Conservation (phyloP, 2,329 filamentous ascomycete genomes). For the Bipolaris oryzae region DNA sequence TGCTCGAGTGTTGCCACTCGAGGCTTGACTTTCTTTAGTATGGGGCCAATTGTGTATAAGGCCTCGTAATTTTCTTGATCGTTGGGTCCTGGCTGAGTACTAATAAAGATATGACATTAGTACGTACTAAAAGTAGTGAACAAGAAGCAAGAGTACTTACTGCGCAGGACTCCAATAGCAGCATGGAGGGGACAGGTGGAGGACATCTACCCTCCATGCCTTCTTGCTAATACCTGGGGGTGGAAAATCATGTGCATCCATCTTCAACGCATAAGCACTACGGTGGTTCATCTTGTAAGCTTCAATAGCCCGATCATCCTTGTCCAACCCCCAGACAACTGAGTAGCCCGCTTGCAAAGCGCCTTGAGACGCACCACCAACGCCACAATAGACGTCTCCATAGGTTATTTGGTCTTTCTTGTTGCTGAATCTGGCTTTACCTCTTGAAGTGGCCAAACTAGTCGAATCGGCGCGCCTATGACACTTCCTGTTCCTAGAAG, state of each 20-base stretch:
- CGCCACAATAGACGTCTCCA: conserved; percentile 30
- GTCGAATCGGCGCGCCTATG: not conserved
- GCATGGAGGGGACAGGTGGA: conserved; percentile 30
- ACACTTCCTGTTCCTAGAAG: not conserved
- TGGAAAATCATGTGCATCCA: conserved; percentile 27
- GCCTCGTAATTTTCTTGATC: conserved; percentile 32
- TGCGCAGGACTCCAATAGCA: conserved; percentile 23
- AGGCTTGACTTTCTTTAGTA: conserved; percentile 23
- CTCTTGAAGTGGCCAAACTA: not conserved
- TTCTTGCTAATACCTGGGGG: not conserved
- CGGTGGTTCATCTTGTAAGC: conserved; percentile 24
- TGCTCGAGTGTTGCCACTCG: conserved; percentile 27
- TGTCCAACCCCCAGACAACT: conserved; percentile 26
- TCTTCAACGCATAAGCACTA: conserved; percentile 3
- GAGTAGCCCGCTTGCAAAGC: conserved; percentile 23
- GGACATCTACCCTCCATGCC: conserved; percentile 15
- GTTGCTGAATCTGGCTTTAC: not conserved
- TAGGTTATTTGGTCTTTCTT: conserved; percentile 10
- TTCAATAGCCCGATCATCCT: conserved; percentile 17
- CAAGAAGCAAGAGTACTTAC: conserved; percentile 17
- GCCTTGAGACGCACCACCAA: conserved; percentile 30
- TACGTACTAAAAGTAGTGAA: not conserved
- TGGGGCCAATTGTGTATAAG: conserved; percentile 20
- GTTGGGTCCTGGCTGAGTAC: conserved; percentile 21
- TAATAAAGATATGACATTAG: conserved; percentile 2